phyloP scores from a whole-genome alignment of 1,284 basidiomycete species.

The Cryptococcus hybrid region DNA sequence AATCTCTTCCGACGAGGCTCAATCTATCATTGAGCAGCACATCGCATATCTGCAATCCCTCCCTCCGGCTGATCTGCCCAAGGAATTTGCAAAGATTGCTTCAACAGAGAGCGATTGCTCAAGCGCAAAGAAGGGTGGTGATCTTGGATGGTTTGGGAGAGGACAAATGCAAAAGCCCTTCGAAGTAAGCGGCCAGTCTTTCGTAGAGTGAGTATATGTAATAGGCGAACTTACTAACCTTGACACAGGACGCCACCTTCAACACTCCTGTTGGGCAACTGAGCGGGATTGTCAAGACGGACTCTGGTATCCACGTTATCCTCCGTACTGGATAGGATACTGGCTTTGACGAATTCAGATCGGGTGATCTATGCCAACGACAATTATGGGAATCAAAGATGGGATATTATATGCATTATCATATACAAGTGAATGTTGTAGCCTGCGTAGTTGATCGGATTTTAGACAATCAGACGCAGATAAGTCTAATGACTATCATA shows the following conservation, averaged over 20 bases:
- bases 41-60: slow-evolving; percentile 37
- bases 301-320: slow-evolving; percentile 96
- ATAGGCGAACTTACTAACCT: no score
- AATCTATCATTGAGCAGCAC: slow-evolving; percentile 67
- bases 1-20: slow-evolving; percentile 85
- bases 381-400: not conserved
- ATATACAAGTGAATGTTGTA: not conserved
- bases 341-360: no score
- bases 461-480: no score
- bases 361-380: no score
- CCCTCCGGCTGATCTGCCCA: slow-evolving; percentile 52
- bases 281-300: slow-evolving; percentile 82
- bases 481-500: not conserved
- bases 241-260: slow-evolving; percentile 68
- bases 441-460: not conserved
- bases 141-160: slow-evolving; percentile 79
- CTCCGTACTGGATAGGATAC: slow-evolving; percentile 74
- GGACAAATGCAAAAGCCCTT: slow-evolving; percentile 99
- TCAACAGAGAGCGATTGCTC: slow-evolving; percentile 78
- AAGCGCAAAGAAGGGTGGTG: slow-evolving; percentile 73
- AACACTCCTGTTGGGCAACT: slow-evolving; percentile 76
- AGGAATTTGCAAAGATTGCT: slow-evolving; percentile 75
- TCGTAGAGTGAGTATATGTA: not conserved
- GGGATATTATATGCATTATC: not conserved
- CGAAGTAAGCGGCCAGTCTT: slow-evolving; percentile 54